Evolutionary conservation across 1,139 yeast genomes (phyloP).

Genomic region (Meyerozyma athensensis): DNA sequence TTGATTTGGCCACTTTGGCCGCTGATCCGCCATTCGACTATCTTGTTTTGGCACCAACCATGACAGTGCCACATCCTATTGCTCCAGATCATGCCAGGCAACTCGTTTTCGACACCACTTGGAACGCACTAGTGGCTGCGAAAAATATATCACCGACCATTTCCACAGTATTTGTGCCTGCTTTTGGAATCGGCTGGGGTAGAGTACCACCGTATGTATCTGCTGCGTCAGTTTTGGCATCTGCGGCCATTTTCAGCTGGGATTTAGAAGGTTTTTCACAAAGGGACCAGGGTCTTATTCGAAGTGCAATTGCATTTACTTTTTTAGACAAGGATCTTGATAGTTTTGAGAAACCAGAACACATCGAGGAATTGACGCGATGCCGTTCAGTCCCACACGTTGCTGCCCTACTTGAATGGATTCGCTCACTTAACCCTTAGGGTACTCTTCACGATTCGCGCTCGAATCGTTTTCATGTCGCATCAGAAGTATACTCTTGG

Average conservation of each 20-base stretch:
- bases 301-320: background rate
- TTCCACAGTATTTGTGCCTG: conserved; percentile 21
- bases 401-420: background rate
- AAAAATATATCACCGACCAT: conserved; percentile 4
- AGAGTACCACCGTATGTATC: conserved; percentile 12
- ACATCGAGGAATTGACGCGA: background rate
- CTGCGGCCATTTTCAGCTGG: conserved; percentile 15
- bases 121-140: conserved; percentile 17
- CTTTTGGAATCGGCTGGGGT: conserved; percentile 27
- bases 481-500: conserved; percentile 13
- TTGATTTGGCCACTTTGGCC: conserved; percentile 12
- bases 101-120: conserved; percentile 16
- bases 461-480: conserved; percentile 1
- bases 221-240: conserved; percentile 16
- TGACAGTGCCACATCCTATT: conserved; percentile 14
- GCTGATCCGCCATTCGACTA: conserved; percentile 12
- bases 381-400: background rate
- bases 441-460: background rate
- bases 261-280: background rate
- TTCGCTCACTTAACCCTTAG: background rate
- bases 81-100: conserved; percentile 1
- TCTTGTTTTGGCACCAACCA: conserved; percentile 11
- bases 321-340: background rate
- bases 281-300: background rate
- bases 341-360: background rate